Conservation (phyloP, 257 asterid species). For the Solanum peruvianum region DNA sequence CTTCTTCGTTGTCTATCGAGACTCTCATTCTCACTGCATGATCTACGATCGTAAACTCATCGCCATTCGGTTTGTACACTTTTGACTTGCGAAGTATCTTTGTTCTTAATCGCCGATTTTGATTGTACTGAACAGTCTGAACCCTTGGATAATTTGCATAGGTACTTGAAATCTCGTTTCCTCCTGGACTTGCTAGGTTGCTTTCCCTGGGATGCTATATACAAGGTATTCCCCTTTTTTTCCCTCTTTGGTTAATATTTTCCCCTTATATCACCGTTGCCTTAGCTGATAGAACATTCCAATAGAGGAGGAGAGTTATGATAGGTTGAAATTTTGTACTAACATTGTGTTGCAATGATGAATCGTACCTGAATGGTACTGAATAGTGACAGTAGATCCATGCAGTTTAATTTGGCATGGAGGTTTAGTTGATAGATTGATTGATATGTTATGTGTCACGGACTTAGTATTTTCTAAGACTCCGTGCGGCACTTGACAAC, state of each 20-base stretch:
- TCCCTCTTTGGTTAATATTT: neutral
- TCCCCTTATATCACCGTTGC: neutral
- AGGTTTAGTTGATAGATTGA: neutral
- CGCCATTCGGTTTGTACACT: constrained; percentile 34
- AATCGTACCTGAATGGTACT: neutral
- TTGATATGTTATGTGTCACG: neutral
- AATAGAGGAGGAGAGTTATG: neutral
- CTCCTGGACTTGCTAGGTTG: constrained; percentile 55
- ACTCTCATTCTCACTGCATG: constrained; percentile 39
- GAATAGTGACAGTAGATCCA: neutral
- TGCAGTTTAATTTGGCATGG: neutral
- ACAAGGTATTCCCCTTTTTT: constrained; percentile 22
- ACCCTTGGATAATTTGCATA: neutral
- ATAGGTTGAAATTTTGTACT: neutral
- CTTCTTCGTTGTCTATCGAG: constrained; percentile 53
- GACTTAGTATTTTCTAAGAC: too few species aligned
- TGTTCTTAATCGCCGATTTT: neutral
- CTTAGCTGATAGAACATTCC: neutral
- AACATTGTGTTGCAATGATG: neutral
- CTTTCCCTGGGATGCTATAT: constrained; percentile 70
- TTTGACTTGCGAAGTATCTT: neutral
- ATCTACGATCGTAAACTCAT: constrained; percentile 38
- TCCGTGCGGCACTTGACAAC: too few species aligned
- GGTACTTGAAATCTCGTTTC: constrained; percentile 60
- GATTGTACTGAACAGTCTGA: neutral